Conservation (phyloP, 768 basidiomycete genomes). For the Hericium alpestre region DNA sequence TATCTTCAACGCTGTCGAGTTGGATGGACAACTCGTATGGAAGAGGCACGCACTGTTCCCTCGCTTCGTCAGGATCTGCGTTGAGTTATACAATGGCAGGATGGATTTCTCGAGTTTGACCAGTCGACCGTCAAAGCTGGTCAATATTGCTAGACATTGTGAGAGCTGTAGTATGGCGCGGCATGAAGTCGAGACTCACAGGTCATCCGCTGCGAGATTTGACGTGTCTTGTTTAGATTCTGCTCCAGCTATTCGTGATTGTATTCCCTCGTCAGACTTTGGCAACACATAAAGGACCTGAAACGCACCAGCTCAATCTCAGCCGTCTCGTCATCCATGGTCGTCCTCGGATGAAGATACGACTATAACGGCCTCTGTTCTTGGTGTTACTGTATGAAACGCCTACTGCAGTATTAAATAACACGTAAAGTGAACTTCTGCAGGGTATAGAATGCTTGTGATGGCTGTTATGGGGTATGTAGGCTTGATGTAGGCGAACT, state of each 20-base stretch:
- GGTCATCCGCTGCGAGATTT: constrained; percentile 80
- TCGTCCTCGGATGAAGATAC: background rate
- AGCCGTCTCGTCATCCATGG: constrained; percentile 51
- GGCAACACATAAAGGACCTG: background rate
- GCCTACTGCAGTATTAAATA: no score
- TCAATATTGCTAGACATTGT: constrained; percentile 52
- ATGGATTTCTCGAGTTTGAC: constrained; percentile 82
- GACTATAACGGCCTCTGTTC: no score
- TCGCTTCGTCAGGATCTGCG: constrained; percentile 63
- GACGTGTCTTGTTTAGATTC: constrained; percentile 76
- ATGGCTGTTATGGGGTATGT: no score
- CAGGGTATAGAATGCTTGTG: no score
- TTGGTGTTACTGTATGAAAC: no score
- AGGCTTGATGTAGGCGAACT: no score
- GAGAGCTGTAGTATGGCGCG: no score
- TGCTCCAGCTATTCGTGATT: constrained; percentile 57
- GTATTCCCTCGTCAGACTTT: background rate
- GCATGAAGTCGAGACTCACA: constrained; percentile 27
- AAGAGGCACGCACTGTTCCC: constrained; percentile 47
- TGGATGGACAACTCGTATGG: background rate
- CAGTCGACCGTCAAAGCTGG: constrained; percentile 74
- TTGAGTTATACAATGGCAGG: constrained; percentile 68
- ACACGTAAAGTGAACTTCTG: no score
- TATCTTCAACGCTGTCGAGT: constrained; percentile 37
- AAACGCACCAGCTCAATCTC: constrained; percentile 57